phyloP scores from a whole-genome alignment of 305 asterid species.

The Fraxinus sp. region DNA sequence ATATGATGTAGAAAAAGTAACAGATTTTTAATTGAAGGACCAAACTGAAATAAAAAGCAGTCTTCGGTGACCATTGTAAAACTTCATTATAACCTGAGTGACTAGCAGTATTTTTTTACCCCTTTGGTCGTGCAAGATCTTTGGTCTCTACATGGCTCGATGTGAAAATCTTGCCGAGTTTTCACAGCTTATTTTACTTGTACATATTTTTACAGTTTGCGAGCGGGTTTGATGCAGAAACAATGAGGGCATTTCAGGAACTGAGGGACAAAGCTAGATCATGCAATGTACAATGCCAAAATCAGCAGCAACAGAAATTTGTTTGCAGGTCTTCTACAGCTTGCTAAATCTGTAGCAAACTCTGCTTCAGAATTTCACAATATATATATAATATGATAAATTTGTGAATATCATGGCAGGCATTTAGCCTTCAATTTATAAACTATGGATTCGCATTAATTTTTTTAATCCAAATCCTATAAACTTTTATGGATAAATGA shows the following conservation, averaged over 20 bases:
- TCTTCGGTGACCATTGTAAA: background rate
- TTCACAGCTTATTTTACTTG: background rate
- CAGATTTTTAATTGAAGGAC: background rate
- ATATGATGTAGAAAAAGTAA: background rate
- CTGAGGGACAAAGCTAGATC: constrained; percentile 81
- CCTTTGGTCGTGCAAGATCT: background rate
- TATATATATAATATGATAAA: background rate
- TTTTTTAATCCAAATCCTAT: background rate
- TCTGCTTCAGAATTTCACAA: constrained; percentile 46
- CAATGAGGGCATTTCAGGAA: constrained; percentile 96
- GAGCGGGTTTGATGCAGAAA: constrained; percentile 88
- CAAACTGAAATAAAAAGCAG: background rate
- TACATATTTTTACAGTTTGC: constrained; percentile 56
- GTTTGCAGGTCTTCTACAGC: constrained; percentile 47
- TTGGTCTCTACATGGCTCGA: background rate
- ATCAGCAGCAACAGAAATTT: constrained; percentile 58
- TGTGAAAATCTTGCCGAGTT: background rate
- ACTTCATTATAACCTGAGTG: background rate
- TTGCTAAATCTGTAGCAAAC: constrained; percentile 53
- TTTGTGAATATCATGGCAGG: background rate
- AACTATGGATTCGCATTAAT: background rate
- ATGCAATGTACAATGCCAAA: constrained; percentile 64
- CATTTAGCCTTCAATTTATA: background rate
- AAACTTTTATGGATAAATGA: background rate
- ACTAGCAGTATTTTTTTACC: background rate